phyloP scores from a whole-genome alignment of 768 basidiomycete species.

The Gyrodon lividus region DNA sequence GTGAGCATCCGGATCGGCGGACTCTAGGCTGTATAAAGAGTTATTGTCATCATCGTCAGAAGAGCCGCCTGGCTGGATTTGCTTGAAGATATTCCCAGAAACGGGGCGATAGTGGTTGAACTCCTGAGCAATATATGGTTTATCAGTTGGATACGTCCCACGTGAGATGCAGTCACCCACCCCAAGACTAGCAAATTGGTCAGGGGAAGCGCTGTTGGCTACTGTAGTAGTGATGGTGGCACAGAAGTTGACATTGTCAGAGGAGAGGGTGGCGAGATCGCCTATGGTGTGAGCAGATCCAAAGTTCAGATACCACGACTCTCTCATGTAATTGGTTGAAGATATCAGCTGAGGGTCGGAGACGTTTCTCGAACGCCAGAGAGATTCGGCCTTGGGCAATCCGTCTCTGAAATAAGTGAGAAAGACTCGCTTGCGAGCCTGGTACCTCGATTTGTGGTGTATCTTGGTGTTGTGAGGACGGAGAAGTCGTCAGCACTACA shows the following conservation, averaged over 20 bases:
- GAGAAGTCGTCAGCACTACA: not conserved
- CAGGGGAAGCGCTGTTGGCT: conserved; percentile 2
- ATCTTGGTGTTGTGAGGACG: not conserved
- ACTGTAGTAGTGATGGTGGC: not conserved
- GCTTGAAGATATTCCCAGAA: not conserved
- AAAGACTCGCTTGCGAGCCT: conserved; percentile 2
- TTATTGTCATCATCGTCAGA: conserved; percentile 8
- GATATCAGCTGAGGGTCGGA: conserved; percentile 23
- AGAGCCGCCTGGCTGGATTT: not conserved
- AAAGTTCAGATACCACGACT: conserved; percentile 17
- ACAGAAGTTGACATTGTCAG: not conserved
- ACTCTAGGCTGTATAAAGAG: conserved; percentile 26
- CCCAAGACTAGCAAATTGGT: not conserved
- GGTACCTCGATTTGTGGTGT: not conserved
- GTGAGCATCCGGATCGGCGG: conserved; percentile 25
- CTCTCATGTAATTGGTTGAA: conserved; percentile 16
- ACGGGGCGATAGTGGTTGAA: not conserved
- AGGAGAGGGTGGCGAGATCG: conserved; percentile 8
- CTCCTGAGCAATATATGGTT: not conserved
- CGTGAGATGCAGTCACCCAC: not conserved
- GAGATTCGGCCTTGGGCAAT: not conserved
- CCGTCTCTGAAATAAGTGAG: not conserved
- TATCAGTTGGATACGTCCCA: not conserved
- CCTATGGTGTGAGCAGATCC: conserved; percentile 8
- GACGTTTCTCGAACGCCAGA: conserved; percentile 14